Evolutionary conservation across 371 early-diverging fungal species (phyloP).

Genomic region (Mucor indicus): DNA sequence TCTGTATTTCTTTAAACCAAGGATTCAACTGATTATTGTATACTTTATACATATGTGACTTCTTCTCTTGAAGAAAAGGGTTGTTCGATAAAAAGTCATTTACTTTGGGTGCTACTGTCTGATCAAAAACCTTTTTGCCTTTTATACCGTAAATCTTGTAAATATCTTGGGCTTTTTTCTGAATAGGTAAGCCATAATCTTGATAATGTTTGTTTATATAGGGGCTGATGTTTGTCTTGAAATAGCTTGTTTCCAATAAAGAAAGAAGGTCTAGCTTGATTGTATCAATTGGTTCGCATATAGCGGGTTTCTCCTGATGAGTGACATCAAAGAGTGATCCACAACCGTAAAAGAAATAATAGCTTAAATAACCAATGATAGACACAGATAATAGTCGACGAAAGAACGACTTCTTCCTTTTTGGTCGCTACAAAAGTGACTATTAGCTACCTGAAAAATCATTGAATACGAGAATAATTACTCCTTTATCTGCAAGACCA

Average conservation of each 20-base stretch:
- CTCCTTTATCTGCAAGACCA: no score
- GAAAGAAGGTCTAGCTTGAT: slow-evolving; percentile 5
- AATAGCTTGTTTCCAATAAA: slow-evolving; percentile 1
- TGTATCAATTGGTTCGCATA: slow-evolving; percentile 10
- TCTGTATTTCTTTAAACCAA: no score
- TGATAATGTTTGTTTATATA: neutral
- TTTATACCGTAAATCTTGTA: slow-evolving; percentile 1
- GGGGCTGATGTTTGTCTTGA: slow-evolving; percentile 5
- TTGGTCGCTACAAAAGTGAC: no score
- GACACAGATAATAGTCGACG: slow-evolving; percentile 6
- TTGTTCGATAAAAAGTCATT: no score
- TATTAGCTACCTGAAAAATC: no score
- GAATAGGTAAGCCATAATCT: slow-evolving; percentile 5
- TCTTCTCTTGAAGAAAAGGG: no score
- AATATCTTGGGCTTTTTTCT: neutral
- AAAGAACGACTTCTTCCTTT: no score
- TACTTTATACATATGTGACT: no score
- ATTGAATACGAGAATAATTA: no score
- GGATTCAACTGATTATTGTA: no score
- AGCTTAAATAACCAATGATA: slow-evolving; percentile 5
- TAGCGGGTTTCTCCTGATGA: slow-evolving; percentile 3
- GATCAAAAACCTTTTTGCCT: neutral
- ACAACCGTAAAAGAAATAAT: slow-evolving; percentile 3
- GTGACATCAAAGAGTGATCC: slow-evolving; percentile 6
- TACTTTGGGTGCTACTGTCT: no score